Base-by-base conservation (phyloP, 2,329 filamentous ascomycete genomes). In the Claviceps monticola region DNA sequence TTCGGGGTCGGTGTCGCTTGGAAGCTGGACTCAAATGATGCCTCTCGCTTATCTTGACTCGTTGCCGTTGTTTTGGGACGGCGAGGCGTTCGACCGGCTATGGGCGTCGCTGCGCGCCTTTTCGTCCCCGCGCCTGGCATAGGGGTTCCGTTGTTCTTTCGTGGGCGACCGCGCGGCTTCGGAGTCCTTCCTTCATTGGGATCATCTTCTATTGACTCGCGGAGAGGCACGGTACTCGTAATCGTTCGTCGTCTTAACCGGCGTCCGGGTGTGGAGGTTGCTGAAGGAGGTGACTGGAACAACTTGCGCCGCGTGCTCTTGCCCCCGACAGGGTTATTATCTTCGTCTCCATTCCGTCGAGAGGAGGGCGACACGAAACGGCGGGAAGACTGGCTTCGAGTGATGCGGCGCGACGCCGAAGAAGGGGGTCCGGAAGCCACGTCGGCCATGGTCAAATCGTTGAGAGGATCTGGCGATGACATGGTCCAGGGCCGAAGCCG, bases 381-480 rank as follows among this genome's bases (percentile, higher is more conserved):
- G 54, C 63, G 62, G 13, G 70, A 66, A 17, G 66, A 64, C 46
- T 71, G 68, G 58, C 70, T 75, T 42, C 68, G 70, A 17, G 74
- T 71, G 53, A 72, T 63, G 59, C 69, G 71, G 47, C 67, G 66
- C 45, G 66, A 63, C 37, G 66, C 59, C 37, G 68, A 65, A 14
- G 69, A 70, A 50, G 64, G 65, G 48, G 61, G 57, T 36, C 62
- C 58, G 54, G 62, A 66, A 52, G 58, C 59, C 51, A 61, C 57
- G 51, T 53, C 53, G 17, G 65, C 59, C n/a, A 63, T 60, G 45
- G 67, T 68, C 49, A 58, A 56, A 48, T 70, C 67, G 61, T 71
- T 74, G 53, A 76, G 66, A 45, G 74, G 74, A 61, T 76, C 74
- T 41, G 74, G 74, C 56, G 74, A 76, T 51, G 72, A 75, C 64